A percentile compares a stretch with the other conserved stretches of the same genome.
Evolutionary conservation across 1,284 basidiomycete species (phyloP).

Genomic region (Bjerkandera adusta): DNA sequence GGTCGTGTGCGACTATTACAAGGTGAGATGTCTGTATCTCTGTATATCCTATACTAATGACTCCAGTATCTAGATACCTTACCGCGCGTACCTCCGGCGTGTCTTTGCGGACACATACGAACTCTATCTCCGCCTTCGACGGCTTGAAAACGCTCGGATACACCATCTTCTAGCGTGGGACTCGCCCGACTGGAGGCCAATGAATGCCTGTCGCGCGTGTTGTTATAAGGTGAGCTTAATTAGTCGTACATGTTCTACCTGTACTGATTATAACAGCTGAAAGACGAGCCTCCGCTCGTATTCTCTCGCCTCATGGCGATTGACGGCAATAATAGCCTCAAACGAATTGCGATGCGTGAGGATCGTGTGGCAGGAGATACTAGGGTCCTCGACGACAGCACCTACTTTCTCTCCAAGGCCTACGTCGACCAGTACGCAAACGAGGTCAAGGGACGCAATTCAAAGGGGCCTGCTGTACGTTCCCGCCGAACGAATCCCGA

Average conservation of each 20-base stretch:
- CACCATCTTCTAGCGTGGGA: conserved; percentile 20
- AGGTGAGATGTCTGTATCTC: conserved; percentile 19
- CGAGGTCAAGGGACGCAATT: conserved; percentile 24
- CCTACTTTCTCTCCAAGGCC: conserved; percentile 23
- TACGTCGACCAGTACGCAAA: conserved; percentile 31
- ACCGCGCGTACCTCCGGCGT: conserved; percentile 1
- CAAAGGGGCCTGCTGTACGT: conserved; percentile 2
- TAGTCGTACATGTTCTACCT: neutral
- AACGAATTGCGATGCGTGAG: conserved; percentile 21
- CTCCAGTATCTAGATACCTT: conserved; percentile 11
- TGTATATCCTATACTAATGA: neutral
- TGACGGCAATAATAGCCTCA: conserved; percentile 37
- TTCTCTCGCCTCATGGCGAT: conserved; percentile 24
- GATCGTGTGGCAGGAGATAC: conserved; percentile 18
- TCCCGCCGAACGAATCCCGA: neutral
- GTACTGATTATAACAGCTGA: conserved; percentile 13
- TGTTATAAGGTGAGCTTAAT: conserved; percentile 22
- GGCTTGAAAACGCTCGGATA: conserved; percentile 12
- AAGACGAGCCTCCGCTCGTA: conserved; percentile 23
- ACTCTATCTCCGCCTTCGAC: conserved; percentile 26
- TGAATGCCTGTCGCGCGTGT: conserved; percentile 22
- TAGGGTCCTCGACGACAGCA: conserved; percentile 15
- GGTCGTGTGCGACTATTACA: conserved; percentile 32
- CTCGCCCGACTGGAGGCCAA: conserved; percentile 24
- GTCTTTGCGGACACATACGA: conserved; percentile 24